Base-by-base conservation (phyloP, 345 rosid genomes). In the Theobroma cacao region DNA sequence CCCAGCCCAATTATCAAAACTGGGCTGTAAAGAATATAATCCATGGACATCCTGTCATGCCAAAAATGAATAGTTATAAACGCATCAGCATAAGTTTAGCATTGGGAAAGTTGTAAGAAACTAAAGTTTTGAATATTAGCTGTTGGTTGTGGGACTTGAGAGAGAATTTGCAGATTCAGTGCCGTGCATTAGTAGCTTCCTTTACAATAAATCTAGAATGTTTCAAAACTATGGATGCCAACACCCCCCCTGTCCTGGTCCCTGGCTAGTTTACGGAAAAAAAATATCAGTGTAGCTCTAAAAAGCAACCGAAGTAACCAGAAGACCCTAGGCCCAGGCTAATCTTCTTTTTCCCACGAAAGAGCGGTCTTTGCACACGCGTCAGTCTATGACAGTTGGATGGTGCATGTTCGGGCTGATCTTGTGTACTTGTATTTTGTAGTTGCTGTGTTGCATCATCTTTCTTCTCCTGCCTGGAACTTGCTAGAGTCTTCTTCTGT, bases 311-410 rank as follows among this genome's bases (percentile, higher is more conserved):
- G 36, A 73, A 73, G 50, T 12, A 56, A 73, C 65, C 63, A 56
- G 76, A 73, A 73, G 48, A 56, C 9, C 36, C 76, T 65, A 24
- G 76, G 17, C 36, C 76, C 76, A 24, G 76, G 17, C 20, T 28
- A 41, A 47, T 71, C 59, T 53, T 52, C 41, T 36, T 15, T 63
- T 1, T 24, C 14, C 26, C 22, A 33, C 13, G 0, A 11, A 22
- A 55, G 2, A n/a, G 36, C 12, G 36, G 40, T 53, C 60, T 53
- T 38, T 43, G 24, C 75, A 2, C 28, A 13, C 20, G 0, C 64
- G 31, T 59, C 15, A 14, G 8, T 31, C 22, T 4, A 15, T 1
- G 28, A 9, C 2, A 26, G 2, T 53, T 53, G 24, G 24, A 20
- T 2, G 53, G 56, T 52, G 0, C 20, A 52, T 14, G 17, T 17